Conservation (phyloP, 2,329 filamentous ascomycete species). For the Coniochaeta ligniaria region DNA sequence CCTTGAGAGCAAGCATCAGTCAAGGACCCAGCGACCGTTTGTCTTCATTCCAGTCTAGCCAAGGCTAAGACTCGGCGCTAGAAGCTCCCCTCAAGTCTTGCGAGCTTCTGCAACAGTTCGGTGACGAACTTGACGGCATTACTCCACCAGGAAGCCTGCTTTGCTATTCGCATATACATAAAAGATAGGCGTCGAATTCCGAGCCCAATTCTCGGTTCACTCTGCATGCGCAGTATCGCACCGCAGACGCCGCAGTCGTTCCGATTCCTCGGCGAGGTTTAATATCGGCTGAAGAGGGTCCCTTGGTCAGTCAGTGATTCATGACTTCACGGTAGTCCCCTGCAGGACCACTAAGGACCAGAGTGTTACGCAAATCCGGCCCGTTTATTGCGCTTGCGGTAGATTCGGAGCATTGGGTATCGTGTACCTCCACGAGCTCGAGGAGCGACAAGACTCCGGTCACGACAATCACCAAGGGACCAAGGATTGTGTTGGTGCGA, state of each 20-base stretch:
- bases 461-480: not conserved
- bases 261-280: not conserved
- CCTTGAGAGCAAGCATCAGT: not conserved
- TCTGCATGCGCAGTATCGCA: not conserved
- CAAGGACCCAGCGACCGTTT: not conserved
- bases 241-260: not conserved
- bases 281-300: not conserved
- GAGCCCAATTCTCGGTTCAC: not conserved
- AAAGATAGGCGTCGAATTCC: not conserved
- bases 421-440: not conserved
- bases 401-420: not conserved
- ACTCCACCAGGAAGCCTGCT: not conserved
- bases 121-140: not conserved
- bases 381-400: not conserved
- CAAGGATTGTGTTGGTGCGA: not conserved
- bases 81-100: not conserved
- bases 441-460: not conserved
- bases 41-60: too few relatives aligned
- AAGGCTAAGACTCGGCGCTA: not conserved
- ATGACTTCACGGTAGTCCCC: not conserved
- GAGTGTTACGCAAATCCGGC: slow-evolving; percentile 1
- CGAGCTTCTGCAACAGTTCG: not conserved
- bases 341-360: not conserved
- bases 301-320: not conserved
- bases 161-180: not conserved